Evolutionary conservation across 1,284 basidiomycete species (phyloP).

Genomic region (Thecaphora thlaspeos): DNA sequence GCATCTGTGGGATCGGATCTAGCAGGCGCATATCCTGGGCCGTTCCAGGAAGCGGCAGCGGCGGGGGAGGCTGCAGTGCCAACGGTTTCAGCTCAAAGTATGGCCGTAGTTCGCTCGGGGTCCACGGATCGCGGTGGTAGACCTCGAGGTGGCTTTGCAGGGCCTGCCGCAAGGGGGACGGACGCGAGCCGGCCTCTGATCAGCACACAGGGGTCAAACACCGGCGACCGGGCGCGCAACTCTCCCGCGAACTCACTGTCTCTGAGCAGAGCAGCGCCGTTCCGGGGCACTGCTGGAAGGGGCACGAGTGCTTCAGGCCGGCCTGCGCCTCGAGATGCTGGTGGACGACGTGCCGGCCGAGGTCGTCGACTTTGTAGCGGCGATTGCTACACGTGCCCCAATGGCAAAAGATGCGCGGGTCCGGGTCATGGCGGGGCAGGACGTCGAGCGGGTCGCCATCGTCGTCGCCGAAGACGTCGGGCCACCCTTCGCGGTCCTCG

Average conservation of each 20-base stretch:
- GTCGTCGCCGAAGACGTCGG: background rate
- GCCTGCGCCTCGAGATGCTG: constrained; percentile 17
- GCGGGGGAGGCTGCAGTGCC: background rate
- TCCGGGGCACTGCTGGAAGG: constrained; percentile 6
- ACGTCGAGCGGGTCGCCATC: background rate
- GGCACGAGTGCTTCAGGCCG: constrained; percentile 20
- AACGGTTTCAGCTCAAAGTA: background rate
- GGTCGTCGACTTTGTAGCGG: constrained; percentile 9
- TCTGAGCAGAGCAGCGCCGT: constrained; percentile 4
- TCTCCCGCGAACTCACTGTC: background rate
- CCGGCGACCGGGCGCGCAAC: too few species aligned
- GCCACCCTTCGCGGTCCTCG: background rate
- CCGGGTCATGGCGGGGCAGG: background rate
- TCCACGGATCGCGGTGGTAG: background rate
- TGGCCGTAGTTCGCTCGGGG: background rate
- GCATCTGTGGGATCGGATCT: background rate
- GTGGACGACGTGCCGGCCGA: constrained; percentile 17
- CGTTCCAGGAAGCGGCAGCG: background rate
- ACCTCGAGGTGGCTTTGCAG: background rate
- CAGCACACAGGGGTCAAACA: too few species aligned
- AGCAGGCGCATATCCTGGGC: background rate
- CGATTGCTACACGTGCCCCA: constrained; percentile 25
- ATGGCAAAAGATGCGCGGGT: constrained; percentile 2
- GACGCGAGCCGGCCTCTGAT: too few species aligned
- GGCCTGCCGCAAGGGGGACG: background rate